Percentiles rank a stretch among this genome's conserved stretches.
Conservation (phyloP, 768 basidiomycete species). For the Thelephora aurantiotincta region DNA sequence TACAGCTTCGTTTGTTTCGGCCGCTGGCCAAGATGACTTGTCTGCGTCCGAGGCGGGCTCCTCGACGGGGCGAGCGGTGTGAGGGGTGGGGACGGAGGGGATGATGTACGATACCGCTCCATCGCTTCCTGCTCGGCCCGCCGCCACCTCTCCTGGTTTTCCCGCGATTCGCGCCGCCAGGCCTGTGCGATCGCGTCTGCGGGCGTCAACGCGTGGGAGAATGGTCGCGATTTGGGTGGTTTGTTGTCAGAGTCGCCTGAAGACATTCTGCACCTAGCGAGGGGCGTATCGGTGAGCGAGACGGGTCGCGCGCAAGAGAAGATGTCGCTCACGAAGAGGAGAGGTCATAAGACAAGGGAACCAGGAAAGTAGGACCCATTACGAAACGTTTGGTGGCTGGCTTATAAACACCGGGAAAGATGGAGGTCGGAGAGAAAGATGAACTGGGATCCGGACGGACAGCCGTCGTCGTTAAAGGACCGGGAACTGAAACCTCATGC, state of each 20-base stretch:
- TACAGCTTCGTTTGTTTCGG: constrained; percentile 11
- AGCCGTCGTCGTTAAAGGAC: not conserved
- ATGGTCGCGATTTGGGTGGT: not conserved
- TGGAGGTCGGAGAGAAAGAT: not conserved
- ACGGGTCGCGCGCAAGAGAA: not conserved
- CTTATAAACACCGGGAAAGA: not conserved
- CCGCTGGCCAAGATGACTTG: constrained; percentile 23
- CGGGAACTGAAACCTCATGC: not conserved
- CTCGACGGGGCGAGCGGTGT: not conserved
- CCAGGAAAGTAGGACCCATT: not conserved
- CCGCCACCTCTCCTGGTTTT: constrained; percentile 47
- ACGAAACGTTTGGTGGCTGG: not conserved
- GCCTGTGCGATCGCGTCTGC: constrained; percentile 54
- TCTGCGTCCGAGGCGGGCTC: constrained; percentile 19
- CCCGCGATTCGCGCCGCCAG: constrained; percentile 48
- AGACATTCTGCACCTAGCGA: no score
- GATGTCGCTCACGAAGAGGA: not conserved
- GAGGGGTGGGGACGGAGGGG: constrained; percentile 10
- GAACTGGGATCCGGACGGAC: not conserved
- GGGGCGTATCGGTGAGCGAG: not conserved
- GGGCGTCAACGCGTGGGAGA: constrained; percentile 22
- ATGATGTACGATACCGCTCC: constrained; percentile 28
- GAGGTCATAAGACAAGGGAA: not conserved
- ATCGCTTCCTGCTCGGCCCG: constrained; percentile 34
- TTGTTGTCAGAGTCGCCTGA: not conserved